phyloP scores from a whole-genome alignment of 208 protist genomes.

The Crithidia mellificae region DNA sequence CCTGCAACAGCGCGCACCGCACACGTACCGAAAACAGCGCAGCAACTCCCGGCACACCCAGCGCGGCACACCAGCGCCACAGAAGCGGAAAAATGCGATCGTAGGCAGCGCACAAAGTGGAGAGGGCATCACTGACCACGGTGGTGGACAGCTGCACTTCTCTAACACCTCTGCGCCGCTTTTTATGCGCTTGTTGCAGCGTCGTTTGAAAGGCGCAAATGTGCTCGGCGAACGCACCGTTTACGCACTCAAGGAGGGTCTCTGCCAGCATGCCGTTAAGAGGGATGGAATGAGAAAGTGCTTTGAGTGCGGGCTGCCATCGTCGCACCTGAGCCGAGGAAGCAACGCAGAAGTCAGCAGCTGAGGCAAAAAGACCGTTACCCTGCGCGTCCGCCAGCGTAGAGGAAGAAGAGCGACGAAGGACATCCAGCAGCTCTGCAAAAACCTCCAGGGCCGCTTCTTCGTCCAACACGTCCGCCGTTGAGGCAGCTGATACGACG shows the following conservation, averaged over 20 bases:
- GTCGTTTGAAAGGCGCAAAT: constrained; percentile 20
- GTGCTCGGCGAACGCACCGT: constrained; percentile 13
- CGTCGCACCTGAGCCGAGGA: background rate
- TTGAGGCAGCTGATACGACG: too few species aligned
- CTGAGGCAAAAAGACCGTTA: too few species aligned
- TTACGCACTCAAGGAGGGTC: constrained; percentile 20
- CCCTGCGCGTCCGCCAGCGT: too few species aligned
- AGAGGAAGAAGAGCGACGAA: too few species aligned
- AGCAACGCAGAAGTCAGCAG: background rate
- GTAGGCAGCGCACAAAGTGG: constrained; percentile 41
- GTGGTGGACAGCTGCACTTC: background rate
- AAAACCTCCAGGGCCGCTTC: constrained; percentile 14
- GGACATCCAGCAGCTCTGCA: constrained; percentile 29
- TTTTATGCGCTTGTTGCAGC: background rate
- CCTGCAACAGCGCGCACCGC: constrained; percentile 64
- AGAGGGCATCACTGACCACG: constrained; percentile 38
- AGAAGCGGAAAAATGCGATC: constrained; percentile 32
- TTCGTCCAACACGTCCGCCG: background rate
- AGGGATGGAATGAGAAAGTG: constrained; percentile 4
- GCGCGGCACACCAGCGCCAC: constrained; percentile 51
- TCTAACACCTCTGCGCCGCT: background rate
- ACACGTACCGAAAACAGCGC: constrained; percentile 47
- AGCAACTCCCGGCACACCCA: constrained; percentile 37
- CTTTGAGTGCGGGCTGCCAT: constrained; percentile 17
- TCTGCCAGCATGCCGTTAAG: constrained; percentile 30